Evolutionary conservation across 106 monocot genomes (phyloP).

Genomic region (Hemerocallis citrina): DNA sequence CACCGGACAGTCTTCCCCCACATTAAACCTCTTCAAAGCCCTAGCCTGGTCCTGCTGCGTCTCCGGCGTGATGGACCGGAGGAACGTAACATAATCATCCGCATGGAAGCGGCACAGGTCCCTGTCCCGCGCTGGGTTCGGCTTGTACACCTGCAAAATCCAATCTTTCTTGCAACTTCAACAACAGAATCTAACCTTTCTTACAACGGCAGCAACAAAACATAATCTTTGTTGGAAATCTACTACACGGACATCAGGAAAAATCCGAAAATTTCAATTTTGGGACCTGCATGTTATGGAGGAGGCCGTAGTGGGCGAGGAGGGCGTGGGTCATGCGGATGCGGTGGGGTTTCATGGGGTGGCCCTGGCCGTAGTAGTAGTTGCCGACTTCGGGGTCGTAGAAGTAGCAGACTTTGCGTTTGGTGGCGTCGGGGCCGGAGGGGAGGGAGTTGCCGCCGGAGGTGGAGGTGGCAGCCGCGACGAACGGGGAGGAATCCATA

Average conservation of each 20-base stretch:
- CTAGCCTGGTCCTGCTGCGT: conserved; percentile 62
- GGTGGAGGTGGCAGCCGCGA: background rate
- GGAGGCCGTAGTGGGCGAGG: conserved; percentile 53
- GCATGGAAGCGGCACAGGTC: conserved; percentile 69
- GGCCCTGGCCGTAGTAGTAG: conserved; percentile 83
- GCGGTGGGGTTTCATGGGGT: conserved; percentile 78
- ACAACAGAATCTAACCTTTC: too few species aligned
- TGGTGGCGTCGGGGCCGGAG: conserved; percentile 36
- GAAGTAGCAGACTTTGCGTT: conserved; percentile 76
- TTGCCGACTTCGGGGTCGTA: conserved; percentile 71
- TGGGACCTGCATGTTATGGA: conserved; percentile 26
- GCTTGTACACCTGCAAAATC: conserved; percentile 46
- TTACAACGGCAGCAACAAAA: too few species aligned
- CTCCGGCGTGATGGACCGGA: conserved; percentile 56
- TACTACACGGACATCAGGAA: too few species aligned
- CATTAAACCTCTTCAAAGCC: conserved; percentile 51
- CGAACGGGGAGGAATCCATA: background rate
- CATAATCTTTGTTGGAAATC: too few species aligned
- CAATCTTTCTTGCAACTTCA: too few species aligned
- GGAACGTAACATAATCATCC: conserved; percentile 62
- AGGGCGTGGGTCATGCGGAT: conserved; percentile 74
- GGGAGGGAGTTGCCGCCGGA: conserved; percentile 50
- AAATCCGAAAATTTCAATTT: too few species aligned
- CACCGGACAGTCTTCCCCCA: conserved; percentile 70
- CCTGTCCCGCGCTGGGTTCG: conserved; percentile 52